A percentile compares a stretch with the other conserved stretches of the same genome.
Conservation (phyloP, 352 stramenopile genomes). For the Halophytophthora batemanensis region DNA sequence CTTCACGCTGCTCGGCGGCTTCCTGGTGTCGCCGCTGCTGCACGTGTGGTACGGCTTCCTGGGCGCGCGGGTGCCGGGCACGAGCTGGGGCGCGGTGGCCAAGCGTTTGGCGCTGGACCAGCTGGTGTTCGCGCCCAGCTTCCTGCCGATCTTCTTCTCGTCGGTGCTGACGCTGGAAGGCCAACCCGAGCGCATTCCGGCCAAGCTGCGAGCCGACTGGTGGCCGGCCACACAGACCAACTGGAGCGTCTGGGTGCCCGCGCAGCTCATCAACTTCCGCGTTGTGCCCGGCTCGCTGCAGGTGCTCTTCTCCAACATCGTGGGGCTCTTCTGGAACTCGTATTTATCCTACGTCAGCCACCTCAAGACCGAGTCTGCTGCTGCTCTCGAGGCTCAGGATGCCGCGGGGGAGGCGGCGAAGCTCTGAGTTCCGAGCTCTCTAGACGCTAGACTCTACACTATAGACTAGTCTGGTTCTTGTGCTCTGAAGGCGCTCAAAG, state of each 20-base stretch:
- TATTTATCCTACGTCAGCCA: constrained; percentile 83
- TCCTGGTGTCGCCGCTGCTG: constrained; percentile 68
- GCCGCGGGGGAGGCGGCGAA: constrained; percentile 3
- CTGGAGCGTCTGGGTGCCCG: constrained; percentile 79
- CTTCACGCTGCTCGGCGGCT: constrained; percentile 68
- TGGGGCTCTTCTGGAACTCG: constrained; percentile 81
- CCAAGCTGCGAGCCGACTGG: constrained; percentile 74
- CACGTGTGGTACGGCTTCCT: constrained; percentile 80
- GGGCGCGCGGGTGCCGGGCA: constrained; percentile 31
- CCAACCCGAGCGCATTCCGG: constrained; percentile 39
- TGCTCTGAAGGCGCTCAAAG: too few relatives aligned
- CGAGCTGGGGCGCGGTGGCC: constrained; percentile 30
- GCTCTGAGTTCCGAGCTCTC: neutral
- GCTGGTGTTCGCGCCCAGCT: constrained; percentile 69
- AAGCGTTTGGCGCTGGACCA: constrained; percentile 78
- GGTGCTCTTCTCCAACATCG: constrained; percentile 81
- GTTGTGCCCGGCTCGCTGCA: constrained; percentile 74
- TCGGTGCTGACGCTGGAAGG: constrained; percentile 65
- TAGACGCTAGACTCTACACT: too few relatives aligned
- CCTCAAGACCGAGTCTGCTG: constrained; percentile 15
- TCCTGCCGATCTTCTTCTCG: constrained; percentile 74
- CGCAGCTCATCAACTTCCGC: constrained; percentile 80
- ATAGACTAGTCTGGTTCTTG: too few relatives aligned
- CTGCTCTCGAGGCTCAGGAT: constrained; percentile 6
- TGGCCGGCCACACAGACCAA: constrained; percentile 75